A percentile compares a stretch with the other conserved stretches of the same genome.
Conservation (phyloP, 2,329 filamentous ascomycete species). For the Coleophoma eucalyptorum region DNA sequence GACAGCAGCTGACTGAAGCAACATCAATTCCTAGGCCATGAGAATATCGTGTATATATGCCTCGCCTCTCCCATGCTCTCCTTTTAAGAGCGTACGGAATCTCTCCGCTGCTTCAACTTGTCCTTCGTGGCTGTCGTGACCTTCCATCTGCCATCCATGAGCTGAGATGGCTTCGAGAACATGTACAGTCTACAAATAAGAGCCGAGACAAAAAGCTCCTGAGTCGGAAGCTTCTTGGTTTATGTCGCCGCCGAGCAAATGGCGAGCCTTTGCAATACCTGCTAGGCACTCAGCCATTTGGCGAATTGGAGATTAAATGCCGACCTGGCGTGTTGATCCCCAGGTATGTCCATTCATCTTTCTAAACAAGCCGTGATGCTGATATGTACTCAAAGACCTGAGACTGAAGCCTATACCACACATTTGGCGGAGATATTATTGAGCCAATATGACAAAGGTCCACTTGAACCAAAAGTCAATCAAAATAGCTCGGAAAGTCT, state of each 20-base stretch:
- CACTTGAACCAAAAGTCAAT: background rate
- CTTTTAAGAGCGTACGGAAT: constrained; percentile 49
- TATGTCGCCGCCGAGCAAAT: constrained; percentile 46
- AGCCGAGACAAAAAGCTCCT: constrained; percentile 15
- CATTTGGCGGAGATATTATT: constrained; percentile 46
- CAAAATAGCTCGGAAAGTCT: constrained; percentile 46
- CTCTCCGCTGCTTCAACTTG: constrained; percentile 51
- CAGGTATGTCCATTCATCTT: constrained; percentile 39
- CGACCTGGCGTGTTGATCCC: constrained; percentile 80
- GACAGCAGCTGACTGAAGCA: no score
- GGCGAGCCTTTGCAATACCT: constrained; percentile 88
- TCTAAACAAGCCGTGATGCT: no score
- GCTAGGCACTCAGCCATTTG: constrained; percentile 85
- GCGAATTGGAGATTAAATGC: constrained; percentile 74
- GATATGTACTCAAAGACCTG: constrained; percentile 38
- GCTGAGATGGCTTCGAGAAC: constrained; percentile 68
- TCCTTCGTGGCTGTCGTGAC: constrained; percentile 62
- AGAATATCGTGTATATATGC: constrained; percentile 38
- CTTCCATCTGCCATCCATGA: constrained; percentile 63
- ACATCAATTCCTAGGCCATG: no score
- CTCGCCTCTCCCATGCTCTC: constrained; percentile 57
- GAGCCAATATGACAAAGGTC: background rate
- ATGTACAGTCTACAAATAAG: constrained; percentile 35
- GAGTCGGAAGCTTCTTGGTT: constrained; percentile 24
- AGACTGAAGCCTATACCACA: constrained; percentile 67